Evolutionary conservation across 2,329 filamentous ascomycete species (phyloP).

Genomic region (Aureobasidium uvarum): DNA sequence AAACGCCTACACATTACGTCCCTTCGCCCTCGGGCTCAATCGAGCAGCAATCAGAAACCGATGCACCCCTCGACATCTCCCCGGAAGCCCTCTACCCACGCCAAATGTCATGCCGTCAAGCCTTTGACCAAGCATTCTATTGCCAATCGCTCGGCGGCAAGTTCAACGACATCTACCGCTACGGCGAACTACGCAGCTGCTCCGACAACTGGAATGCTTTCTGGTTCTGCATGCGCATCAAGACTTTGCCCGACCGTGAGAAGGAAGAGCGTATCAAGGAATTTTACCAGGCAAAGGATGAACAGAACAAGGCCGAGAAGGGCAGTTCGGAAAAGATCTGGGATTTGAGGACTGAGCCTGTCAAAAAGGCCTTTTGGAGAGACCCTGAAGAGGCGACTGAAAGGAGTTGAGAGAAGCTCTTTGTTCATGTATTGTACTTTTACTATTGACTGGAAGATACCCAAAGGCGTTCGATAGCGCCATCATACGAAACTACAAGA

Average conservation of each 20-base stretch:
- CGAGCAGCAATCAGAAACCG: slow-evolving; percentile 1
- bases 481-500: neutral
- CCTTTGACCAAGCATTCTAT: slow-evolving; percentile 92
- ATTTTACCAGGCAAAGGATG: slow-evolving; percentile 65
- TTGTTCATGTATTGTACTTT: slow-evolving; percentile 6
- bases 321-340: slow-evolving; percentile 78
- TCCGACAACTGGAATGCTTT: slow-evolving; percentile 88
- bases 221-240: slow-evolving; percentile 94
- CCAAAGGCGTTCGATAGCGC: slow-evolving; percentile 11
- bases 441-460: slow-evolving; percentile 21
- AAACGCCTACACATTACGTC: slow-evolving; percentile 19
- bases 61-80: slow-evolving; percentile 34
- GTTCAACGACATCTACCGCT: slow-evolving; percentile 87
- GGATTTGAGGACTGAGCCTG: slow-evolving; percentile 65
- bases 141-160: slow-evolving; percentile 90
- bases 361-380: slow-evolving; percentile 51
- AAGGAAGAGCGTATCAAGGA: slow-evolving; percentile 61
- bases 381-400: slow-evolving; percentile 37
- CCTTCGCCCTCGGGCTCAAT: slow-evolving; percentile 16
- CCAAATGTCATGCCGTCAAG: slow-evolving; percentile 81
- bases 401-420: slow-evolving; percentile 1
- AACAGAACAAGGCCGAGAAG: slow-evolving; percentile 58
- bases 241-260: slow-evolving; percentile 59
- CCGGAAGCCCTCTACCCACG: slow-evolving; percentile 72
- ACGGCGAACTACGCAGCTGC: slow-evolving; percentile 74